phyloP scores from a whole-genome alignment of 805 yeast species.

The Cyberlindnera mississippiensis region DNA sequence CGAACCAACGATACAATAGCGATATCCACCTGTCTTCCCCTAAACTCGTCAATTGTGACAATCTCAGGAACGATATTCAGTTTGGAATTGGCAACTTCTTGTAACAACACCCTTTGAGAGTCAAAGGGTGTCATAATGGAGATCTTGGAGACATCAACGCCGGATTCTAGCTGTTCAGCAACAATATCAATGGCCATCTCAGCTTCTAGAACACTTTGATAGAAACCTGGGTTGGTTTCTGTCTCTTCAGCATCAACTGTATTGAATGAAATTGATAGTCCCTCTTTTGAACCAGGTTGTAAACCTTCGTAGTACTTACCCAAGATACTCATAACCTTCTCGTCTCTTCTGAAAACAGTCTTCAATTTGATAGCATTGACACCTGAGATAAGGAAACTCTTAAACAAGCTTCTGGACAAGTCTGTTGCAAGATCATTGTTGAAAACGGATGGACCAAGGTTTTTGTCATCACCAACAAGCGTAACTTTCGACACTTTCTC shows the following conservation, averaged over 20 bases:
- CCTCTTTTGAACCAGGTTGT: background rate
- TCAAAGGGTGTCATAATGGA: constrained; percentile 38
- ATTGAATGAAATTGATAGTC: constrained; percentile 28
- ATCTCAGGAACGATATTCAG: constrained; percentile 1
- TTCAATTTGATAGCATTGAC: no score
- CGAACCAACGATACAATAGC: background rate
- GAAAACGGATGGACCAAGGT: constrained; percentile 23
- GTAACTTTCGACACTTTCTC: constrained; percentile 26
- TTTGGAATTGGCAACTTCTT: constrained; percentile 34
- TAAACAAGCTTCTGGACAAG: constrained; percentile 26
- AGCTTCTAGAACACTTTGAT: constrained; percentile 43
- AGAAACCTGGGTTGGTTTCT: constrained; percentile 24
- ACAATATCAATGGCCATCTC: constrained; percentile 42
- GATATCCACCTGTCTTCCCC: constrained; percentile 4
- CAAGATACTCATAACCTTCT: background rate
- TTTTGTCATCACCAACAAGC: constrained; percentile 34
- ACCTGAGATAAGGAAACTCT: constrained; percentile 2
- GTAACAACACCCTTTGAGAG: constrained; percentile 39
- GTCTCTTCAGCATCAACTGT: constrained; percentile 32
- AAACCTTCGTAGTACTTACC: constrained; percentile 1
- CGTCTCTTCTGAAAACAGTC: background rate
- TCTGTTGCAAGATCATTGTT: constrained; percentile 10
- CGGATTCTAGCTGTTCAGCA: constrained; percentile 41
- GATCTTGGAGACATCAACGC: constrained; percentile 33
- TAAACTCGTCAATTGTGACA: constrained; percentile 6